Evolutionary conservation across 2,329 filamentous ascomycete genomes (phyloP), one percentile per base, ranked within the genome.

Genomic region (Colletotrichum sp.): DNA sequence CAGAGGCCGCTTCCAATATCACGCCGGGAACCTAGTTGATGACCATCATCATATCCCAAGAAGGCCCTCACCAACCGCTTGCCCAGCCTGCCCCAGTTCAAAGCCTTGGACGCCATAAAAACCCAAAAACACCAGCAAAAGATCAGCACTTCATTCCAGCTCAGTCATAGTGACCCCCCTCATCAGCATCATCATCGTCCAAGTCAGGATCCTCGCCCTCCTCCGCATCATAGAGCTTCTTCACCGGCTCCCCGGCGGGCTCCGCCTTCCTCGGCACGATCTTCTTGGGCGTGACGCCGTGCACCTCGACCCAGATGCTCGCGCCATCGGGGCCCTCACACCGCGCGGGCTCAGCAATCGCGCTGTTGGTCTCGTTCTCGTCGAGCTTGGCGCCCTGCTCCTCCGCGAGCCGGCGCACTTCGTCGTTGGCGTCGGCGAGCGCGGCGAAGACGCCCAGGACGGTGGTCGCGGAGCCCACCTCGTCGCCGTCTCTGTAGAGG

Each of bases 271-370:
- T 21, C 21, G 59, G 63, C 62, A 78, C 36, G 3, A 80, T 64
- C 38, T 74, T 71, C 48, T 75, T 77, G 5, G 80, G 78, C 69
- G 69, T 78, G 24, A 85, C 80, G 16, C 71, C 76, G 67, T 85
- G 84, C 52, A 78, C 74, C 80, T 85, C 84, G 34, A 85, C 84
- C 84, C 84, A 85, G 69, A 82, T 84, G 12, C 81, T 77, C 56
- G 78, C 77, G 6, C 84, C 84, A 26, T 85, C 83, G 8, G 83
- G 77, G 21, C 82, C 80, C 21, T 83, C 80, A 84, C 84, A 85
- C 69, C 83, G 78, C 61, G 82, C 61, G 7, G 83, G 84, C 71
- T 83, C 84, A 24, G 79, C 78, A 7, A 36, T 68, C 64, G 68
- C 48, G 24, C 48, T 26, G 38, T 43, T 43, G 38, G 38, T n/a